phyloP scores from a whole-genome alignment of 441 rosid genomes.

The Metrosideros polymorpha region DNA sequence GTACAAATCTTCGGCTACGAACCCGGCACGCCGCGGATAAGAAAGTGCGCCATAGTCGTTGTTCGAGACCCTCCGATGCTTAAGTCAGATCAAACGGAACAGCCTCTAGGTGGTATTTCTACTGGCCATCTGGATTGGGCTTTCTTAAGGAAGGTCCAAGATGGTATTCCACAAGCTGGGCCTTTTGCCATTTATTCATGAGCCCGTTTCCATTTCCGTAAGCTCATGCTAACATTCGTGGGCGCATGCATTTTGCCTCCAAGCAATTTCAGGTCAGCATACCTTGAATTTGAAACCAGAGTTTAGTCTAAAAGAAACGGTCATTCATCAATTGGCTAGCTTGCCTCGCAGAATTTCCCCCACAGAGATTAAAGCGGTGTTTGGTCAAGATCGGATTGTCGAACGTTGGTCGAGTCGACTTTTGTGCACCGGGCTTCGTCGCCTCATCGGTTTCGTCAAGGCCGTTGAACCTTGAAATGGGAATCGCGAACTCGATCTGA shows the following conservation, averaged over 20 bases:
- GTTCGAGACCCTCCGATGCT: too few relatives aligned
- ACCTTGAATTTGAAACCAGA: not conserved
- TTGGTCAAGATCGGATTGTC: too few relatives aligned
- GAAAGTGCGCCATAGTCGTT: too few relatives aligned
- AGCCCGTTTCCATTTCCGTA: not conserved
- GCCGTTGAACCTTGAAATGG: not conserved
- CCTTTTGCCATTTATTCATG: too few relatives aligned
- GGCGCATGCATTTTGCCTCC: not conserved
- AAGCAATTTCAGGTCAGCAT: not conserved
- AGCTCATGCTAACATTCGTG: not conserved
- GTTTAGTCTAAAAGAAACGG: not conserved
- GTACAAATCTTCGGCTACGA: too few relatives aligned
- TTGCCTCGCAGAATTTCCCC: not conserved
- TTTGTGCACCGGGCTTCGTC: not conserved
- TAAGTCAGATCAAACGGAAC: too few relatives aligned
- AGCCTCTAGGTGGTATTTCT: too few relatives aligned
- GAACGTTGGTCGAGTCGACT: not conserved
- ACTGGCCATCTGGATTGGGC: too few relatives aligned
- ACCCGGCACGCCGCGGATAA: too few relatives aligned
- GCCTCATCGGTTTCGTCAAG: not conserved
- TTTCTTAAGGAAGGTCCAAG: too few relatives aligned
- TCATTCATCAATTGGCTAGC: not conserved
- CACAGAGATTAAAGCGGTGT: too few relatives aligned
- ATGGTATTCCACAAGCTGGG: too few relatives aligned
- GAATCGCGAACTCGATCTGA: fast-evolving